Evolutionary conservation across 75 land plant species (phyloP).

Genomic region (Azolla pinnata): DNA sequence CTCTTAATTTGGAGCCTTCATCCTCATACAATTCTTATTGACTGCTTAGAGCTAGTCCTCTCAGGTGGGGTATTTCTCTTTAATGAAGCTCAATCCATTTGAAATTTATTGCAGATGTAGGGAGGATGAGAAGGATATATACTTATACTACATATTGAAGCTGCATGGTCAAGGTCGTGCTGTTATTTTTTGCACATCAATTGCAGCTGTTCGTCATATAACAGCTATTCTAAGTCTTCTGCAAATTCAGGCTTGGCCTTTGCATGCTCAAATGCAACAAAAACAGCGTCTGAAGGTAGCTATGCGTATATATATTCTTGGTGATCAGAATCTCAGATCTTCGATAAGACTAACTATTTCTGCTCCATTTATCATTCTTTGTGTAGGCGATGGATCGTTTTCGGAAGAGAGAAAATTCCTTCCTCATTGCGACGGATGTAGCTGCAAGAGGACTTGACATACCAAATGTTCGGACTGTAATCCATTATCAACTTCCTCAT

Average conservation of each 20-base stretch:
- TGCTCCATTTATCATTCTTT: too few species aligned
- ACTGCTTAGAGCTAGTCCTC: too few species aligned
- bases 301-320: too few species aligned
- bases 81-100: too few species aligned
- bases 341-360: too few species aligned
- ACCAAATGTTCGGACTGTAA: constrained; percentile 86
- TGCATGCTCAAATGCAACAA: constrained; percentile 99
- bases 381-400: constrained; percentile 88
- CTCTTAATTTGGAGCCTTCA: too few species aligned
- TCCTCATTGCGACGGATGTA: constrained; percentile 95
- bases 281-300: constrained; percentile 86
- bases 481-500: constrained; percentile 96
- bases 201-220: constrained; percentile 73
- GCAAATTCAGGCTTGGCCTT: constrained; percentile 54
- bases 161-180: constrained; percentile 92
- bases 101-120: constrained; percentile 65
- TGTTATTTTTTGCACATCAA: constrained; percentile 90
- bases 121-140: constrained; percentile 95
- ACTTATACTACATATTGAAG: constrained; percentile 78
- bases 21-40: too few species aligned
- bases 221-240: constrained; percentile 60
- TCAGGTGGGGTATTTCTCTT: too few species aligned
- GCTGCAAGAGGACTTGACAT: constrained; percentile 98
- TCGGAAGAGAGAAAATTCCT: constrained; percentile 51
- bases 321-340: too few species aligned